Conservation (phyloP, 306 rosid species). For the Heteromeles arbutifolia region DNA sequence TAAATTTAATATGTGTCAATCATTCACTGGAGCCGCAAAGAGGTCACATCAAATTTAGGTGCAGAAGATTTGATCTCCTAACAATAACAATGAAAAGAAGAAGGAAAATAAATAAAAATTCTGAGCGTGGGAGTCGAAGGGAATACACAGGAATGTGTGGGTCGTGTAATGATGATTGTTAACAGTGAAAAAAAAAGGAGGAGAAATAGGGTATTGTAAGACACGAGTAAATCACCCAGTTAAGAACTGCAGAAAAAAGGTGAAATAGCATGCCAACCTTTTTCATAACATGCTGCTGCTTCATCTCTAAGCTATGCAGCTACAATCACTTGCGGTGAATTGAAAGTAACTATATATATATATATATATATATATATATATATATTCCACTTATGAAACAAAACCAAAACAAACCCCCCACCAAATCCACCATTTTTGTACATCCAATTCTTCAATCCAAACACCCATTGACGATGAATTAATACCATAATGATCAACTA, state of each 20-base stretch:
- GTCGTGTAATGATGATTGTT: not conserved
- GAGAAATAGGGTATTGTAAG: no score
- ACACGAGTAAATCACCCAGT: not conserved
- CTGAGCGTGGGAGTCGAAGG: not conserved
- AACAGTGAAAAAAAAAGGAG: no score
- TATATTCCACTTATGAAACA: conserved; percentile 1
- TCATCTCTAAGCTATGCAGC: conserved; percentile 44
- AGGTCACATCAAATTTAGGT: no score
- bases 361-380: no score
- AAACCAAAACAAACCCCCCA: conserved; percentile 11
- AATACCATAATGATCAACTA: not conserved
- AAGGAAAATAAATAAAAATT: not conserved
- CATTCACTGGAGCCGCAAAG: no score
- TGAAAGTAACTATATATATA: not conserved
- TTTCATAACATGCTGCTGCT: conserved; percentile 27
- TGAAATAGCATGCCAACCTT: conserved; percentile 14
- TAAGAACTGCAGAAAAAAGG: not conserved
- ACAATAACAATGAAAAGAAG: not conserved
- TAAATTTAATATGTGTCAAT: no score
- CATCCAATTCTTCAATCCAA: conserved; percentile 51
- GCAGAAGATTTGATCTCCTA: no score
- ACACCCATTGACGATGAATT: conserved; percentile 7
- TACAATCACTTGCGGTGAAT: conserved; percentile 10
- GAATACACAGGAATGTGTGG: not conserved
- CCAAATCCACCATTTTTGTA: conserved; percentile 36